These are phyloP conservation scores for Viridothelium virens DNA, from an alignment of 495 filamentous ascomycete species.

Conservation along the genomic window DNA sequence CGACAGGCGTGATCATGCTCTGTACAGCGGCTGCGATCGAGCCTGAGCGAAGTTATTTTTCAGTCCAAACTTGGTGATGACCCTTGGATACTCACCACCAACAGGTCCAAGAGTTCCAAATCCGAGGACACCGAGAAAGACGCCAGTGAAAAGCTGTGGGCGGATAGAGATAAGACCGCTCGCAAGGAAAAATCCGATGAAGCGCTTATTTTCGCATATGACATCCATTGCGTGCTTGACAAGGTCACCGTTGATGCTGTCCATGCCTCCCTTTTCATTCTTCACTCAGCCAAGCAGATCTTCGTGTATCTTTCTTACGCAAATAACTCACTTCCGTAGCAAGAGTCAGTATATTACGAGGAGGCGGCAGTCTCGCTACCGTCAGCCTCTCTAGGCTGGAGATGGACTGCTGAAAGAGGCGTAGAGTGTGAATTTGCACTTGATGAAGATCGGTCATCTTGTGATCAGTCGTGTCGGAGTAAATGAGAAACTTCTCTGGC, in stretches of 20 bases:
- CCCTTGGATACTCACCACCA: not conserved
- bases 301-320: too few relatives aligned
- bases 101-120: constrained; percentile 7
- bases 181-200: not conserved
- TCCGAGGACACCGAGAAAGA: constrained; percentile 5
- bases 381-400: too few relatives aligned
- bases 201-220: not conserved
- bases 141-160: not conserved
- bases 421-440: too few relatives aligned
- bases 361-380: too few relatives aligned
- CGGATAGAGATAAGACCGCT: not conserved
- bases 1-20: constrained; percentile 21
- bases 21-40: constrained; percentile 24
- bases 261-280: not conserved
- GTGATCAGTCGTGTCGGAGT: too few relatives aligned
- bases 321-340: too few relatives aligned
- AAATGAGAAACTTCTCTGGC: too few relatives aligned
- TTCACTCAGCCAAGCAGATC: too few relatives aligned
- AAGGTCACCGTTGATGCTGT: not conserved
- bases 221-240: not conserved
- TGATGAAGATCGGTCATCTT: too few relatives aligned
- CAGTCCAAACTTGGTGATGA: not conserved
- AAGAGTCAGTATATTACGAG: too few relatives aligned
- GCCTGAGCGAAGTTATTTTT: constrained; percentile 7
- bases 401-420: too few relatives aligned